Evolutionary conservation across 1,284 basidiomycete genomes (phyloP), one percentile per base, ranked within the genome.

Genomic region (Tremellales sp.): DNA sequence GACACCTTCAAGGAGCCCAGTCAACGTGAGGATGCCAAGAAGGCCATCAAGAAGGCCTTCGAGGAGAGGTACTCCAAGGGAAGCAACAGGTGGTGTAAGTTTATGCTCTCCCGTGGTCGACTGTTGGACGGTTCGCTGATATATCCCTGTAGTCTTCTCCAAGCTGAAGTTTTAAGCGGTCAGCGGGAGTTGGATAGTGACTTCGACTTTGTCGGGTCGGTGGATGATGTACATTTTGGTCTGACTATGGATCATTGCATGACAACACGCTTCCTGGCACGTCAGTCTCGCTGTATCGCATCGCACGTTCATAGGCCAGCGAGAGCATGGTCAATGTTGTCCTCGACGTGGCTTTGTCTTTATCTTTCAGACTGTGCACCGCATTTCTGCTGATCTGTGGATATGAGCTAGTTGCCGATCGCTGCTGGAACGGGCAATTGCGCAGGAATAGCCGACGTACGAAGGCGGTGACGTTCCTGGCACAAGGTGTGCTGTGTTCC

Each of bases 1-100:
- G 91, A 96, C 57, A 93, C 91, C 55, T 94, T 96, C 84, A 92
- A 92, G 80, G 90, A 97, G 81, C 86, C 87, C 42, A 81, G 89
- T 66, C 87, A 91, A 75, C 84, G 91, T 64, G 87, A 90, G 77
- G 84, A 93, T 64, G 82, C 90, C 52, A 96, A 94, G 81, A 97
- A 97, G 83, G 84, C 80, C 64, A 84, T 96, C 76, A 96, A 94
- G 83, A 94, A 94, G 79, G 75, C 88, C 72, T 78, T 97, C 54
- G 92, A 96, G 83, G 90, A 96, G 71, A 80, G 89, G 56, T 94
- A 96, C 83, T 80, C 81, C 51, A 78, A 80, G 53, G 91, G 92
- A 55, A 90, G 91, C 82, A 94, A 93, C 84, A 85, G 85, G 76
- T 94, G 91, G 91, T 94, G 68, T 70, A 53, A 60, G 67, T 70